Conservation (phyloP, 2,329 filamentous ascomycete species). For the Sclerotinia minor region DNA sequence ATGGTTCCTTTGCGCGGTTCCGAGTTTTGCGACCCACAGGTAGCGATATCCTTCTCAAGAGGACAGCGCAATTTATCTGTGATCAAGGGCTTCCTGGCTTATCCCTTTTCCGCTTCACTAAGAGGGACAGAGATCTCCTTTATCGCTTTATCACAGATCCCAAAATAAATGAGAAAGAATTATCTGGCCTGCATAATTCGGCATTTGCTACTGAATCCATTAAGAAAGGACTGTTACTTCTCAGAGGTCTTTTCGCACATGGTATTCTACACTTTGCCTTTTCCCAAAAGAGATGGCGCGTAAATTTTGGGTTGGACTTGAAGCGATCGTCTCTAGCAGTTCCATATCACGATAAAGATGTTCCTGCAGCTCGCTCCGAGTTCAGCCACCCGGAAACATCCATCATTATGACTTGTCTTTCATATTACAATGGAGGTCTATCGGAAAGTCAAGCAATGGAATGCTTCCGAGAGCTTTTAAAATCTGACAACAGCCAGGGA, state of each 20-base stretch:
- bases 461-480: constrained; percentile 50
- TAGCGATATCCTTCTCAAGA: constrained; percentile 38
- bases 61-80: constrained; percentile 47
- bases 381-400: constrained; percentile 63
- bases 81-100: constrained; percentile 48
- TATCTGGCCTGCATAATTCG: constrained; percentile 32
- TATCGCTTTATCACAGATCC: constrained; percentile 22
- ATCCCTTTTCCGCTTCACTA: constrained; percentile 36
- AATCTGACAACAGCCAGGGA: constrained; percentile 52
- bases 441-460: constrained; percentile 50
- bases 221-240: constrained; percentile 47
- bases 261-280: constrained; percentile 57
- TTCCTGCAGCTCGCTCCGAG: constrained; percentile 55
- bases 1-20: constrained; percentile 50
- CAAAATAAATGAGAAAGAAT: constrained; percentile 26
- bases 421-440: constrained; percentile 59
- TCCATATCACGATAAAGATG: constrained; percentile 61
- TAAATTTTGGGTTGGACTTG: constrained; percentile 61
- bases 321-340: constrained; percentile 54
- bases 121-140: not conserved
- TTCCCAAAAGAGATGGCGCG: constrained; percentile 60
- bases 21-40: constrained; percentile 48
- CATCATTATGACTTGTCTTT: constrained; percentile 56
- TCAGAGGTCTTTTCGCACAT: constrained; percentile 57
- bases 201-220: constrained; percentile 38